Percentiles rank a stretch among this genome's conserved stretches.
Conservation (phyloP, 306 rosid genomes). For the Urtica urens region DNA sequence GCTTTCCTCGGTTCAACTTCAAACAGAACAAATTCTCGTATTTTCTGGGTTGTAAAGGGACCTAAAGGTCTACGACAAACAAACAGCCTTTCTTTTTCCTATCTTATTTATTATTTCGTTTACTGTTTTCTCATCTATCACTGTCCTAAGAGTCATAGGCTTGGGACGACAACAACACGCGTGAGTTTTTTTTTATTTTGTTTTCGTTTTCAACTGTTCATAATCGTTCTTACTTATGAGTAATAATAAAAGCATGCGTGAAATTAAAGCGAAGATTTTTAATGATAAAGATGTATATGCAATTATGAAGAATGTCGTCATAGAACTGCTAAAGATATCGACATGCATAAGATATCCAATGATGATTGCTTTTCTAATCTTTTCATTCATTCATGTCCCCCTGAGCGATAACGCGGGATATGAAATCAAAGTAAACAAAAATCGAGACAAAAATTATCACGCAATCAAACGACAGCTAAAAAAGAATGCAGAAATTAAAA, state of each 20-base stretch:
- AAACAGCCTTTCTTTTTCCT: not conserved
- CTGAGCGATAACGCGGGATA: too few relatives aligned
- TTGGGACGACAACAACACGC: conserved; percentile 4
- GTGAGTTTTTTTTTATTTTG: not conserved
- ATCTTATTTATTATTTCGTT: not conserved
- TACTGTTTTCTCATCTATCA: not conserved
- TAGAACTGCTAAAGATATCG: not conserved
- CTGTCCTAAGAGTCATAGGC: not conserved
- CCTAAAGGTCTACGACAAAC: too few relatives aligned
- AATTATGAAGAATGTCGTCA: conserved; percentile 6
- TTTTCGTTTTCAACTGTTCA: too few relatives aligned
- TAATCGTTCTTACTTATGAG: not conserved
- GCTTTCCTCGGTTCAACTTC: too few relatives aligned
- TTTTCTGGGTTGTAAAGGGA: too few relatives aligned
- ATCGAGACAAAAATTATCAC: not conserved
- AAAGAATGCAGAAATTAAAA: not conserved
- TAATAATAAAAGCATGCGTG: conserved; percentile 10
- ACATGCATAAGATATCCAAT: not conserved
- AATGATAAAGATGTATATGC: conserved; percentile 4
- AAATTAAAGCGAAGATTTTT: conserved; percentile 13
- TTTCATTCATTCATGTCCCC: not conserved
- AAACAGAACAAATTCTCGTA: too few relatives aligned
- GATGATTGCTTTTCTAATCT: not conserved
- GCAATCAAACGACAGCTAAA: too few relatives aligned
- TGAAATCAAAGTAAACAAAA: not conserved